These are phyloP conservation scores for Przewalskia tangutica DNA, from an alignment of 257 asterid species.

Conservation along the genomic window DNA sequence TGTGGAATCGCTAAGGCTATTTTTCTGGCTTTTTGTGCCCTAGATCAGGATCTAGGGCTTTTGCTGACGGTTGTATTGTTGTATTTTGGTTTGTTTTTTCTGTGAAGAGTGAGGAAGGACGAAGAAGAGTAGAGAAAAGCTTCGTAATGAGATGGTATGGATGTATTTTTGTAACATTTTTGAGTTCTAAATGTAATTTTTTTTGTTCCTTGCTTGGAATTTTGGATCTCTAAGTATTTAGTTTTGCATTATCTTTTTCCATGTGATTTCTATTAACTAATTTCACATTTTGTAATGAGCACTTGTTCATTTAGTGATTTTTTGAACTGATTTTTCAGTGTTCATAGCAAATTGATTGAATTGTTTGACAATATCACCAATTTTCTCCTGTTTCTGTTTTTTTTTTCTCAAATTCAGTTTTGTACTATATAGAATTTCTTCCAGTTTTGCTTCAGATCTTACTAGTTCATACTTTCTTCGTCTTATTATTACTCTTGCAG, in stretches of 20 bases:
- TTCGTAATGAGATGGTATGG: slow-evolving; percentile 73
- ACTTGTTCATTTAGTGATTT: background rate
- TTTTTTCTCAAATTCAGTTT: background rate
- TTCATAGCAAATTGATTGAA: background rate
- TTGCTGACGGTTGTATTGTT: background rate
- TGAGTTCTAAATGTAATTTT: slow-evolving; percentile 1
- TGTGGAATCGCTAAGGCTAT: slow-evolving; percentile 43
- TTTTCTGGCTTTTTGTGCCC: slow-evolving; percentile 24
- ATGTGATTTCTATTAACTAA: too few species aligned
- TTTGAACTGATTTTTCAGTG: background rate
- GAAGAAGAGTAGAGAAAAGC: slow-evolving; percentile 34
- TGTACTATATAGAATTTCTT: background rate
- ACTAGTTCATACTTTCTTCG: background rate
- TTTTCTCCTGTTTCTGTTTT: background rate
- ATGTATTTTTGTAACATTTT: background rate
- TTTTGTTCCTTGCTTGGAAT: background rate
- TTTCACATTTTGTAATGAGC: background rate
- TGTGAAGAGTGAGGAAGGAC: slow-evolving; percentile 3
- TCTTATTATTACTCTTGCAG: background rate
- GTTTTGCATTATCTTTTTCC: background rate
- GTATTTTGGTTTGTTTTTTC: background rate
- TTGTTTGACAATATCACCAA: background rate
- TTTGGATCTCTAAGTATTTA: slow-evolving; percentile 14
- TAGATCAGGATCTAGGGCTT: slow-evolving; percentile 51
- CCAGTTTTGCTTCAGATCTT: background rate